Percentiles rank a stretch among this genome's conserved stretches.
phyloP scores from a whole-genome alignment of 2,329 filamentous ascomycete species.

The Epichloe gansuensis region DNA sequence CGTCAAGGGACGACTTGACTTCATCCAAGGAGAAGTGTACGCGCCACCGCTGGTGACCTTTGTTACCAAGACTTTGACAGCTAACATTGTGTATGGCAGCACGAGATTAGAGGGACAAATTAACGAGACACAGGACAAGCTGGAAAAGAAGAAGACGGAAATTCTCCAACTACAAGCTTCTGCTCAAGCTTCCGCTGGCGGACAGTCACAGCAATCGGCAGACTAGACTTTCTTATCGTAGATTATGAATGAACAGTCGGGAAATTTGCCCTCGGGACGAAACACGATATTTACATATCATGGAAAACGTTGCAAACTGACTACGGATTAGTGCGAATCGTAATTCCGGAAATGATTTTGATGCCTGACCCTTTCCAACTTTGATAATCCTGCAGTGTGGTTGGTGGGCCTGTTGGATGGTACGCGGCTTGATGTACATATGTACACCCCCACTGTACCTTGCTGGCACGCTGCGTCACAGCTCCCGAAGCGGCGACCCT shows the following conservation, averaged over 20 bases:
- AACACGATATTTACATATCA: not conserved
- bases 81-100: slow-evolving; percentile 14
- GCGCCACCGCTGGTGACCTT: slow-evolving; percentile 16
- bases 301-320: not conserved
- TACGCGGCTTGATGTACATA: too few relatives aligned
- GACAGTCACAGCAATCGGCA: slow-evolving; percentile 18
- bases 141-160: slow-evolving; percentile 47
- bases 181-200: slow-evolving; percentile 30
- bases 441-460: too few relatives aligned
- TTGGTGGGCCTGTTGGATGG: too few relatives aligned
- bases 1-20: slow-evolving; percentile 81
- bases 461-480: not conserved
- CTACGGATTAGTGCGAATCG: too few relatives aligned
- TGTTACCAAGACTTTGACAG: not conserved
- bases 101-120: slow-evolving; percentile 37
- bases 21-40: slow-evolving; percentile 89
- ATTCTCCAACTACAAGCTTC: slow-evolving; percentile 44
- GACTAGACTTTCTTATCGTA: slow-evolving; percentile 5
- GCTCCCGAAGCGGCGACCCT: not conserved
- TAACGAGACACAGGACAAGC: slow-evolving; percentile 41
- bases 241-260: not conserved
- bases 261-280: not conserved
- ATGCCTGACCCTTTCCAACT: too few relatives aligned
- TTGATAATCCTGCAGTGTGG: too few relatives aligned
- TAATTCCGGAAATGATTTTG: too few relatives aligned